These are phyloP conservation scores for Camellia lanceoleosa DNA, from an alignment of 148 eudicot genomes.

Conservation along the genomic window DNA sequence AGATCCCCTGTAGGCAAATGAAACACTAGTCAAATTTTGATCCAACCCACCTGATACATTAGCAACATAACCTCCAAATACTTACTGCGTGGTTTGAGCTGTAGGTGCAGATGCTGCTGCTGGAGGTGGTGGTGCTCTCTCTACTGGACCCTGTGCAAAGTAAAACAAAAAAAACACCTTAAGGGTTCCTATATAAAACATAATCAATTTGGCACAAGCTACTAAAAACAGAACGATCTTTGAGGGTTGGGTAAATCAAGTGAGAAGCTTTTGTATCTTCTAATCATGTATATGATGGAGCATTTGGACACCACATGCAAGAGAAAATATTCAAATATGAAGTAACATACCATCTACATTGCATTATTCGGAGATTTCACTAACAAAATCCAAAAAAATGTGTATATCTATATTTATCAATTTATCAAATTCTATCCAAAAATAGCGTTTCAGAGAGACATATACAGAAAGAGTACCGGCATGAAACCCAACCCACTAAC, in stretches of 20 bases:
- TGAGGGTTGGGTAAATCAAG: neutral
- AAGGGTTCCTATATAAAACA: neutral
- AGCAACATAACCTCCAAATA: neutral
- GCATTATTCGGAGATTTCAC: neutral
- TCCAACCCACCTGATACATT: neutral
- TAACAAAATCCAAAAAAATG: neutral
- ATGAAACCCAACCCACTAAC: neutral
- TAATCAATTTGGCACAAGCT: neutral
- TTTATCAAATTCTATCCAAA: neutral
- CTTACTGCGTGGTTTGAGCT: slow-evolving; percentile 45
- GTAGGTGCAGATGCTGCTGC: slow-evolving; percentile 46
- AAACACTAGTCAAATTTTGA: neutral
- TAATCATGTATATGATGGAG: neutral
- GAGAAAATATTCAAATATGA: neutral
- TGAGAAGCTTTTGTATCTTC: neutral
- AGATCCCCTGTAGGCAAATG: slow-evolving; percentile 16
- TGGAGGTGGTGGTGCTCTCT: slow-evolving; percentile 38
- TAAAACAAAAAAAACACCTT: neutral
- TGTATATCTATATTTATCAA: neutral
- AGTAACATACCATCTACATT: neutral
- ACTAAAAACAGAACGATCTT: neutral
- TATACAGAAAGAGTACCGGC: neutral
- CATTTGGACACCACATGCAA: neutral
- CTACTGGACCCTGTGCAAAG: slow-evolving; percentile 52
- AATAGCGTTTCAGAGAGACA: no score